These are phyloP conservation scores for Biscutella laevigata DNA, from an alignment of 441 rosid species.

Conservation along the genomic window DNA sequence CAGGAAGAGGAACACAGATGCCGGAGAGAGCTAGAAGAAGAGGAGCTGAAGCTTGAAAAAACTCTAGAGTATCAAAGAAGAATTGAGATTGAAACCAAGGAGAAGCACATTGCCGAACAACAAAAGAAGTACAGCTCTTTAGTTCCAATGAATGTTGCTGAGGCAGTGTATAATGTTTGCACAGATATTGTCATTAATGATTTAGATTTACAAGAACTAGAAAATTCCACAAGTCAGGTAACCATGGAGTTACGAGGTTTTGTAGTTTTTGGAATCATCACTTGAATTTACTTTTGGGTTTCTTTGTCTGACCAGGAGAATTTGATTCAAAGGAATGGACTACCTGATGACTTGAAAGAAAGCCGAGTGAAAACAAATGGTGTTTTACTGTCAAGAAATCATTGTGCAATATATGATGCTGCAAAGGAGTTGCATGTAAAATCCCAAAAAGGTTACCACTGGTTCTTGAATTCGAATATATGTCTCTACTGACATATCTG, in stretches of 20 bases:
- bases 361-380: constrained; percentile 11
- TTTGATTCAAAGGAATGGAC: constrained; percentile 15
- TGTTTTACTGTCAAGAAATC: constrained; percentile 6
- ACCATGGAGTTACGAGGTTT: background rate
- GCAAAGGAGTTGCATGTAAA: constrained; percentile 11
- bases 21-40: constrained; percentile 73
- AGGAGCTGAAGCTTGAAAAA: constrained; percentile 84
- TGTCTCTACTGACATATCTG: constrained; percentile 1
- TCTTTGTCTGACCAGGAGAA: constrained; percentile 18
- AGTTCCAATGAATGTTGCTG: constrained; percentile 29
- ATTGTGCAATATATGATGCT: constrained; percentile 12
- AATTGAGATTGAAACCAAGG: constrained; percentile 87
- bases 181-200: constrained; percentile 27
- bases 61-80: constrained; percentile 77
- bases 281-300: background rate
- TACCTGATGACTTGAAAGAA: constrained; percentile 9
- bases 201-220: constrained; percentile 24
- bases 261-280: background rate
- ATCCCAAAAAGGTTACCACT: constrained; percentile 18
- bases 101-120: constrained; percentile 76
- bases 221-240: constrained; percentile 28
- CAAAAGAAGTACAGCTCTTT: constrained; percentile 43
- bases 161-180: constrained; percentile 27
- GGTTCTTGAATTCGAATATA: background rate
- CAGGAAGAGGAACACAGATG: constrained; percentile 70